Evolutionary conservation across 768 basidiomycete species (phyloP), one percentile per base, ranked within the genome.

Genomic region (Leccinum rimulosum): DNA sequence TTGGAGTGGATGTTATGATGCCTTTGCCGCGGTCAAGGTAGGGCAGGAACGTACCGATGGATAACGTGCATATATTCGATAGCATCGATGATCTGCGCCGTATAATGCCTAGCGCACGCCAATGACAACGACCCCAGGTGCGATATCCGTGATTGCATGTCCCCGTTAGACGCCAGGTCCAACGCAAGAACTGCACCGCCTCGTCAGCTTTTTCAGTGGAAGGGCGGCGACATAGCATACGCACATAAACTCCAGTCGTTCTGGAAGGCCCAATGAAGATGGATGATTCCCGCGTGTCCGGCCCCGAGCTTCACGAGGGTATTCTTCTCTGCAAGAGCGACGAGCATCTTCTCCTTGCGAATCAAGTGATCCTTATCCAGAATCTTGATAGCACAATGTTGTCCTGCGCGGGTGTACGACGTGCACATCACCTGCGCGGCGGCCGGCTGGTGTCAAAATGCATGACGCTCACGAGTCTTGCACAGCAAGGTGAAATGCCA

Each of bases 41-140:
- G 57, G 47, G 19, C 22, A 49, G 48, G 15, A 36, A 55, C 75
- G 43, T 54, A 85, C 80, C 96, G 88, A 69, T 99, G 97, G 48
- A 95, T 87, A 54, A 99, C 86, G 70, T 98, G 97, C 83, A 99
- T 96, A 74, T 88, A 96, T 51, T 85, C 85, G 58, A 98, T 76
- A 0, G 95, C 89, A 64, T 95, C 93, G 38, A 95, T 81, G 36
- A 98, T 81, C 66, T 97, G 94, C 0, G 96, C 95, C 2, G 90
- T 80, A 70, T 98, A 98, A 72, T 91, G 90, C 49, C 86, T 82
- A 0, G 90, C 82, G 56, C 91, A 95, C 7, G 75, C 66, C 6
- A 88, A 71, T 25, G 91, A 92, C 49, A 99, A 77, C 1, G 97
- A 98, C 17, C 97, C 97, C 59, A 93, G 76, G 54, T 81, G 82